These are phyloP conservation scores for Boletus smithii DNA, from an alignment of 1,284 basidiomycete genomes.

Conservation along the genomic window DNA sequence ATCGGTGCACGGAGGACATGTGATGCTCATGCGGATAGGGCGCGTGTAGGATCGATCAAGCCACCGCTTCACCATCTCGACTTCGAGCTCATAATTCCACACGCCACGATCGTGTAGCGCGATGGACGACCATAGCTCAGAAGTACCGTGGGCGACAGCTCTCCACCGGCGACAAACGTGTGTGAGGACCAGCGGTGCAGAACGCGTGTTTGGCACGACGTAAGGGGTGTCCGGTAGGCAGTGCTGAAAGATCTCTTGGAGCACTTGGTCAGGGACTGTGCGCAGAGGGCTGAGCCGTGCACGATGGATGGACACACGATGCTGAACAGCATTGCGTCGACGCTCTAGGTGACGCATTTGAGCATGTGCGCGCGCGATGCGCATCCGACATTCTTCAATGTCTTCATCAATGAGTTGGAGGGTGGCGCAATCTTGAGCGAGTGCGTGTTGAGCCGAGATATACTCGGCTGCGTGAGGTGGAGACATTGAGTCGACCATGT, in stretches of 20 bases:
- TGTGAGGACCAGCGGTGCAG: conserved; percentile 30
- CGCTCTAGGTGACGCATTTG: conserved; percentile 20
- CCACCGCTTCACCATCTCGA: conserved; percentile 27
- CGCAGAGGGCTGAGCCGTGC: conserved; percentile 30
- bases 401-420: conserved; percentile 16
- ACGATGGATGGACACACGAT: conserved; percentile 22
- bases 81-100: conserved; percentile 29
- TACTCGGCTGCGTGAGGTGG: conserved; percentile 20
- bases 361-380: conserved; percentile 17
- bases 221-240: conserved; percentile 27
- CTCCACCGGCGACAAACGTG: conserved; percentile 34
- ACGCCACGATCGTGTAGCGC: conserved; percentile 25
- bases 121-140: conserved; percentile 32
- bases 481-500: conserved; percentile 25
- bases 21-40: conserved; percentile 25
- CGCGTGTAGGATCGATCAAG: conserved; percentile 20
- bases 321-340: conserved; percentile 17
- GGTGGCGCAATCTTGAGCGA: conserved; percentile 13
- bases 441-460: conserved; percentile 13
- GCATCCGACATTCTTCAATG: conserved; percentile 17
- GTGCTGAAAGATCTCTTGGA: conserved; percentile 32
- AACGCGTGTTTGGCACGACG: conserved; percentile 18
- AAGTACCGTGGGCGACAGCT: conserved; percentile 24
- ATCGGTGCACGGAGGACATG: conserved; percentile 21
- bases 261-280: conserved; percentile 29